These are phyloP conservation scores for Lichenothelia convexa DNA, from an alignment of 495 filamentous ascomycete genomes.

Conservation along the genomic window DNA sequence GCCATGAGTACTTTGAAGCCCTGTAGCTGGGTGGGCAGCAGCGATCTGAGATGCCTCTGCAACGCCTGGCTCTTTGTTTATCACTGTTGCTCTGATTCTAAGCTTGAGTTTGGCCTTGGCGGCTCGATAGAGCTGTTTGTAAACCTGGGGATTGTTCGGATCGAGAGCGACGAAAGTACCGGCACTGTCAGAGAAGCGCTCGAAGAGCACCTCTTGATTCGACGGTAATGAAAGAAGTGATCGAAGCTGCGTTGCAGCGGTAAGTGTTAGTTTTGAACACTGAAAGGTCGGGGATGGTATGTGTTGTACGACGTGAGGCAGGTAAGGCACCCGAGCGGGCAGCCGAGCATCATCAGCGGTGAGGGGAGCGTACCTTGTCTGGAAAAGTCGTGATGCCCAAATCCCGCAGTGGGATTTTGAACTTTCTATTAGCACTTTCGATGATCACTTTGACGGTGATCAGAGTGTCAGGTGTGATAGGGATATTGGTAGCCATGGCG, in stretches of 20 bases:
- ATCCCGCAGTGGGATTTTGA: constrained; percentile 79
- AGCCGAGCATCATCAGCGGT: too few relatives aligned
- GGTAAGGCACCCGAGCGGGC: too few relatives aligned
- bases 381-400: constrained; percentile 59
- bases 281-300: not conserved
- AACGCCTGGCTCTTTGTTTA: not conserved
- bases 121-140: constrained; percentile 92
- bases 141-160: constrained; percentile 56
- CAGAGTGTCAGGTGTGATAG: constrained; percentile 49
- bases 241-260: constrained; percentile 44
- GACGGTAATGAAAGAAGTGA: constrained; percentile 49
- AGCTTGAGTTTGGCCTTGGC: constrained; percentile 98
- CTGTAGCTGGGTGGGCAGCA: not conserved
- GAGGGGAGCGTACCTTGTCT: constrained; percentile 53
- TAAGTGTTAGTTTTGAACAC: constrained; percentile 1
- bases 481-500: constrained; percentile 32
- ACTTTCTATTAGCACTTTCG: constrained; percentile 54
- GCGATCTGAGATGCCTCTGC: not conserved
- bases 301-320: too few relatives aligned
- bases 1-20: too few relatives aligned
- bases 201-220: constrained; percentile 52
- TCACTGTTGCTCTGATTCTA: constrained; percentile 47
- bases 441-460: constrained; percentile 74
- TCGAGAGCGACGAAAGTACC: constrained; percentile 64
- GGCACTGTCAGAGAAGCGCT: constrained; percentile 93